These are phyloP conservation scores for Gnomoniopsis sp. DNA, from an alignment of 2,329 filamentous ascomycete species.

Conservation along the genomic window DNA sequence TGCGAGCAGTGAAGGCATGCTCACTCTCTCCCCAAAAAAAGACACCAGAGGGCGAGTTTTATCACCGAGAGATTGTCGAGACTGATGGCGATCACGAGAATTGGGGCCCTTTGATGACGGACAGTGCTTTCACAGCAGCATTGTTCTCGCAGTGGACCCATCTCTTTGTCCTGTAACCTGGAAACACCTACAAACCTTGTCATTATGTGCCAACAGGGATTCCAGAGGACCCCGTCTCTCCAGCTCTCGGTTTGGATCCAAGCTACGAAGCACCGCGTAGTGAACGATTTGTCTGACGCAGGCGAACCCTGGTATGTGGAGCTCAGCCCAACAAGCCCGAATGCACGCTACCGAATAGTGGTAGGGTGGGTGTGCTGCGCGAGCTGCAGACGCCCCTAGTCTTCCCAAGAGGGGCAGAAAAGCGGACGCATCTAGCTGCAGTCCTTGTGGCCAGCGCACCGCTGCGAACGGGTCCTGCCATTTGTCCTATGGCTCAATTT, in stretches of 20 bases:
- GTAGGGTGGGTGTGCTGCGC: too few species aligned
- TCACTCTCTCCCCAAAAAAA: neutral
- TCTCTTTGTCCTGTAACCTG: neutral
- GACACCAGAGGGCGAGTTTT: too few species aligned
- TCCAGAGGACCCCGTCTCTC: neutral
- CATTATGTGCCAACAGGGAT: neutral
- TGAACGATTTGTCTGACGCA: neutral
- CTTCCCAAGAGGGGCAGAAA: neutral
- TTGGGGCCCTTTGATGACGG: neutral
- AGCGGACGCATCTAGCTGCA: too few species aligned
- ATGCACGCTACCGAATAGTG: neutral
- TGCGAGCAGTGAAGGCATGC: neutral
- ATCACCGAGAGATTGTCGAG: neutral
- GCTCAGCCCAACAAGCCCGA: conserved; percentile 1
- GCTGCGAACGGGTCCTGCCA: neutral
- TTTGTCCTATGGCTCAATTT: neutral
- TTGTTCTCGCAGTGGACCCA: neutral
- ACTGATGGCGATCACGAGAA: neutral
- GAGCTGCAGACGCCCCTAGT: neutral
- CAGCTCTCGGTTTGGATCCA: conserved; percentile 4
- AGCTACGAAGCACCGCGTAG: neutral
- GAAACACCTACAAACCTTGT: neutral
- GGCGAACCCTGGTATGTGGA: conserved; percentile 13
- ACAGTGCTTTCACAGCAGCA: neutral
- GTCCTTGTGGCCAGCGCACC: neutral